These are phyloP conservation scores for Pythium oligandrum DNA, from an alignment of 352 stramenopile species.

Conservation along the genomic window DNA sequence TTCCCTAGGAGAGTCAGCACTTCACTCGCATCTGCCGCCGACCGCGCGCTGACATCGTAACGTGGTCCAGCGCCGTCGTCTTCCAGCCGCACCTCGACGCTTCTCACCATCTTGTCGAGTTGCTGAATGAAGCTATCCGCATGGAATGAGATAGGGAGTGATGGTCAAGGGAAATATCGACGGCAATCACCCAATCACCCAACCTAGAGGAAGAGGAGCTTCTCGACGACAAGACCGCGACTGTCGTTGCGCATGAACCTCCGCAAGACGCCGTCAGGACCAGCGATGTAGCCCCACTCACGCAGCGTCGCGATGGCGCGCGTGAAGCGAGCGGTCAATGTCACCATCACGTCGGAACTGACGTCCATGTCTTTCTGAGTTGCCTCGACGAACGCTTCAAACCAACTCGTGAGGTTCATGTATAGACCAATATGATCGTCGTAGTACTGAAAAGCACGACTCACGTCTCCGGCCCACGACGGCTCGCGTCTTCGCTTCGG, in stretches of 20 bases:
- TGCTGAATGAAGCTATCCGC: too few species aligned
- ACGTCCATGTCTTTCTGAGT: background rate
- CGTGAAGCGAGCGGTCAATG: background rate
- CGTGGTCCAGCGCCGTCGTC: slow-evolving; percentile 9
- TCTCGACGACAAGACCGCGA: background rate
- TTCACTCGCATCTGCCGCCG: background rate
- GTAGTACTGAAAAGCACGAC: background rate
- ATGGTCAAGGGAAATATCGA: too few species aligned
- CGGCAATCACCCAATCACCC: too few species aligned
- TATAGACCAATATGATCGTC: background rate
- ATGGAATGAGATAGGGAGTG: too few species aligned
- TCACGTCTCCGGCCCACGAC: slow-evolving; percentile 1
- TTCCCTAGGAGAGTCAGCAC: background rate
- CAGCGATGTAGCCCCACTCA: slow-evolving; percentile 3
- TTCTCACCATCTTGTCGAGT: too few species aligned
- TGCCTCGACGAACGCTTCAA: slow-evolving; percentile 1
- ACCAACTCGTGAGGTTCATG: slow-evolving; percentile 2
- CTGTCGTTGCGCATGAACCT: too few species aligned
- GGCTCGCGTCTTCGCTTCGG: background rate
- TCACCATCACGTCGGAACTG: background rate
- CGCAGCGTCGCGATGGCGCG: background rate
- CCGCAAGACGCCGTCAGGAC: slow-evolving; percentile 1
- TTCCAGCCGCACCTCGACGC: slow-evolving; percentile 27
- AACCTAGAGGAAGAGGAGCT: slow-evolving; percentile 9
- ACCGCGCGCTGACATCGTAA: too few species aligned